Conservation (phyloP, 257 asterid genomes). For the Ligustrum vulgare region DNA sequence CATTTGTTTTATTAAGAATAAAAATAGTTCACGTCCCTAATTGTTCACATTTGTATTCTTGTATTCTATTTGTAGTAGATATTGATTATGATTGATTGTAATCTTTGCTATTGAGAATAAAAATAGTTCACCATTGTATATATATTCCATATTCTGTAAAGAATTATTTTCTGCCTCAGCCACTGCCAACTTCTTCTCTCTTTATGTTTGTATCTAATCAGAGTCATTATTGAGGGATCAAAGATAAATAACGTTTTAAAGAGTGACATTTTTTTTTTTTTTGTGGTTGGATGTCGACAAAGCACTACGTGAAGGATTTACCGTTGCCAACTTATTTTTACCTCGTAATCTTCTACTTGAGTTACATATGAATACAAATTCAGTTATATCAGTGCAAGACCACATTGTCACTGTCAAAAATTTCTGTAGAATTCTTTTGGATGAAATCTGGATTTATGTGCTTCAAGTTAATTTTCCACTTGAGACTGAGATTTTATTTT, state of each 20-base stretch:
- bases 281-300: background rate
- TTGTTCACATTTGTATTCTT: too few species aligned
- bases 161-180: too few species aligned
- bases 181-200: too few species aligned
- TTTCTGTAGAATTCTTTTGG: background rate
- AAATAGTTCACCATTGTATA: too few species aligned
- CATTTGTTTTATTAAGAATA: too few species aligned
- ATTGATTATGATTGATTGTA: too few species aligned
- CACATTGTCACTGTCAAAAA: background rate
- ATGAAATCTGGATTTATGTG: background rate
- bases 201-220: background rate
- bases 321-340: background rate
- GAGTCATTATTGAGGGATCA: background rate
- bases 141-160: too few species aligned
- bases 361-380: background rate
- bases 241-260: background rate
- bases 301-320: background rate
- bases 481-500: background rate
- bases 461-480: too few species aligned
- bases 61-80: too few species aligned
- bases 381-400: background rate
- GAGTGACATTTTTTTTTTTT: background rate
- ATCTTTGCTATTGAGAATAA: too few species aligned
- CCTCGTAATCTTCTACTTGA: background rate
- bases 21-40: too few species aligned